Conservation (phyloP, 495 filamentous ascomycete species). For the Saxophila tyrrhenica region DNA sequence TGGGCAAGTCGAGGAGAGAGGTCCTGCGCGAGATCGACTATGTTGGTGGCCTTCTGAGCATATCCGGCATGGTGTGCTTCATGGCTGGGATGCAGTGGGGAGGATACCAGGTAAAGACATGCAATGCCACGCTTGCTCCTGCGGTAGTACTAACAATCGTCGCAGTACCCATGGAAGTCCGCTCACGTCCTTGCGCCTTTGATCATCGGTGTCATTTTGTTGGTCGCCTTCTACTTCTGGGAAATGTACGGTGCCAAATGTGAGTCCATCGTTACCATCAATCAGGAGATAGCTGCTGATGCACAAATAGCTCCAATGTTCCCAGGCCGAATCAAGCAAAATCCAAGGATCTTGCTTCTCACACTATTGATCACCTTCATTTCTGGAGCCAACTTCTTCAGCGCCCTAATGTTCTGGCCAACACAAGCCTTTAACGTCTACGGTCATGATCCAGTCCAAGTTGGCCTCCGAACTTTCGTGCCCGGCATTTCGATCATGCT, state of each 20-base stretch:
- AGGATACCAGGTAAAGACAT: conserved; percentile 36
- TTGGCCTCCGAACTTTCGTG: conserved; percentile 55
- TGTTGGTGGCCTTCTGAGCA: conserved; percentile 55
- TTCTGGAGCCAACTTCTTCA: conserved; percentile 62
- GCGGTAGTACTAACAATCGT: not conserved
- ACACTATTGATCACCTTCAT: conserved; percentile 65
- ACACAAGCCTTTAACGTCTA: conserved; percentile 66
- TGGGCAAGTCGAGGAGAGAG: conserved; percentile 37
- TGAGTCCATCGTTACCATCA: not conserved
- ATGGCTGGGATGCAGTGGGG: conserved; percentile 52
- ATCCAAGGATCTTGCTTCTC: conserved; percentile 49
- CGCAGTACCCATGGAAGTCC: conserved; percentile 45
- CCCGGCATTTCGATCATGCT: conserved; percentile 51
- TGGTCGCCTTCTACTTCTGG: conserved; percentile 50
- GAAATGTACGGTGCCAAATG: conserved; percentile 46
- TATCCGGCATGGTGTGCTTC: conserved; percentile 38
- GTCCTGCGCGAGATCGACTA: conserved; percentile 51
- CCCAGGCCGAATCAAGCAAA: conserved; percentile 49
- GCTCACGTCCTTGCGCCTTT: conserved; percentile 50
- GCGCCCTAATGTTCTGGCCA: conserved; percentile 43
- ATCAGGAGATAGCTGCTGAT: not conserved
- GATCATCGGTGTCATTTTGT: conserved; percentile 42
- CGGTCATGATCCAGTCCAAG: conserved; percentile 52
- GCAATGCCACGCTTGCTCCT: not conserved
- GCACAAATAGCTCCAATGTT: conserved; percentile 39